These are phyloP conservation scores for Smallanthus sonchifolius DNA, from an alignment of 129 eudicot genomes.

Conservation along the genomic window DNA sequence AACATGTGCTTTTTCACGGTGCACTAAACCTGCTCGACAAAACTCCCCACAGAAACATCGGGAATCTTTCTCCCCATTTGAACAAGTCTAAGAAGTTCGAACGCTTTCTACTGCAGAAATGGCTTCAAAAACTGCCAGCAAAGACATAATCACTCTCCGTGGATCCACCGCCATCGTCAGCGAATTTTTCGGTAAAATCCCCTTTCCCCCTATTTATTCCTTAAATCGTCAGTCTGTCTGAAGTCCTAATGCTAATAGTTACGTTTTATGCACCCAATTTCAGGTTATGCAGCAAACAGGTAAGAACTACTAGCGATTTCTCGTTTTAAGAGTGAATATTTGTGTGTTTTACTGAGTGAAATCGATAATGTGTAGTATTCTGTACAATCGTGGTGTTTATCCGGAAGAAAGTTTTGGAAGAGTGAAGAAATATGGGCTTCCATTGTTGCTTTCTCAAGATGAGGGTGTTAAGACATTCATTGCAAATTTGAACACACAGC, in stretches of 20 bases:
- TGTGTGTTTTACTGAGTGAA: background rate
- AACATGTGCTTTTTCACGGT: background rate
- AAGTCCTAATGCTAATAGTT: background rate
- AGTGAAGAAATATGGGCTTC: slow-evolving; percentile 96
- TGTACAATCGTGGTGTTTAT: slow-evolving; percentile 88
- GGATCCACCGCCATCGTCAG: slow-evolving; percentile 94
- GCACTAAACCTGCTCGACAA: slow-evolving; percentile 21
- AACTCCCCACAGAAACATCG: slow-evolving; percentile 19
- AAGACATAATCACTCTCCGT: slow-evolving; percentile 89
- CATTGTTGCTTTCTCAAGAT: slow-evolving; percentile 89
- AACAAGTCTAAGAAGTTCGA: background rate
- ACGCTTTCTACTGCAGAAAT: slow-evolving; percentile 17
- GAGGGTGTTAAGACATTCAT: slow-evolving; percentile 87
- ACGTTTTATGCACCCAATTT: slow-evolving; percentile 10
- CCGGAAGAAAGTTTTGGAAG: slow-evolving; percentile 85
- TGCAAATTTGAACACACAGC: slow-evolving; percentile 74
- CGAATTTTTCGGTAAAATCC: slow-evolving; percentile 71
- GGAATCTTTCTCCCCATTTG: background rate
- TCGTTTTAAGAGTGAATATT: background rate
- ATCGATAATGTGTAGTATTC: slow-evolving; percentile 42
- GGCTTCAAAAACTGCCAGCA: slow-evolving; percentile 74
- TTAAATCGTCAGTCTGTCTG: background rate
- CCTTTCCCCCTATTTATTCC: background rate
- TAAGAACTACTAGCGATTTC: slow-evolving; percentile 19
- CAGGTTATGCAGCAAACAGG: slow-evolving; percentile 99